Evolutionary conservation across 768 basidiomycete species (phyloP), one percentile per base, ranked within the genome.

Genomic region (Clitopilus hobsonii): DNA sequence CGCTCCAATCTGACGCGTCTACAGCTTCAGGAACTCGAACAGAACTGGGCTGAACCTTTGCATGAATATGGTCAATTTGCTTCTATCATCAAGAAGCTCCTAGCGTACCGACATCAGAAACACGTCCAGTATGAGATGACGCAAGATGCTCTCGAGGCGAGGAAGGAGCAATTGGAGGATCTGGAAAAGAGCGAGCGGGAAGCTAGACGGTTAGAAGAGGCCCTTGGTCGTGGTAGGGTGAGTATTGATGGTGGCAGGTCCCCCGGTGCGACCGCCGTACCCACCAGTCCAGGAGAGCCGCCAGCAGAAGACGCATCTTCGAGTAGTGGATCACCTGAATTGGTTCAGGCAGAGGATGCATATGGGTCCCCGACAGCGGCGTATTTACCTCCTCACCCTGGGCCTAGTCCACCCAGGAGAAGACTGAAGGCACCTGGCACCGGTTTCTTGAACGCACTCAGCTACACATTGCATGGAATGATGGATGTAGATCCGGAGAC

Each of bases 401-500:
- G 88, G 5, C 85, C 87, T 14, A 89, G 79, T 62, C 87, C 88
- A 52, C 72, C 79, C 28, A 71, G 75, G 54, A 69, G 79, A 56
- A 77, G 78, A 66, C 71, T 79, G 52, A 79, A 81, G 54, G 73
- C 85, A 11, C 88, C 89, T 53, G 90, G 89, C 6, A 91, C 91
- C 80, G 94, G 92, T 18, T 72, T 99, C 22, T 64, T 99, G 29
- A 93, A 86, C 61, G 97, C 97, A 14, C 74, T 99, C 38, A 94
- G 89, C 65, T 95, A 97, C 71, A 95, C 94, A 22, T 69, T 99
- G 54, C 94, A 95, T 61, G 95, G 96, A 4, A 95, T 98, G 86
- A 98, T 99, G 88, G 97, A 99, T 62, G 91, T 91, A 16, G 97
- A 99, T 71, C 97, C 97, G 2, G 97, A 98, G 74, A 91, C 90